Percentiles rank a stretch among this genome's conserved stretches.
Conservation (phyloP, 192 early-diverging fungal species). For the Chytriomyces confervae region DNA sequence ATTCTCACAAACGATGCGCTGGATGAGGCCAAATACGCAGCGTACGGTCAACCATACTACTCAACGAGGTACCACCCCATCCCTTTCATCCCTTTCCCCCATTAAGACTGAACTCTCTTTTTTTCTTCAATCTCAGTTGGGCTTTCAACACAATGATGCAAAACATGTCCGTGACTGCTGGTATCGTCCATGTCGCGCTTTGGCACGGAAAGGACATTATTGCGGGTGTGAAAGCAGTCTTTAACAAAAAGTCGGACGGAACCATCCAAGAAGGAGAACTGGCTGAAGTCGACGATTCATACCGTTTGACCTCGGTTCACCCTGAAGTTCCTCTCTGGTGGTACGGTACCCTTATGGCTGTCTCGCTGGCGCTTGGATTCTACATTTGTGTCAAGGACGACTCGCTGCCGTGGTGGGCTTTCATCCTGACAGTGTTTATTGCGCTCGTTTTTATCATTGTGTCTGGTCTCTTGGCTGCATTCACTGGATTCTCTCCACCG, state of each 20-base stretch:
- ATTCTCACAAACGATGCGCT: slow-evolving; percentile 28
- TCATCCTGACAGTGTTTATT: slow-evolving; percentile 46
- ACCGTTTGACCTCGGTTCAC: slow-evolving; percentile 70
- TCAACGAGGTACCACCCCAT: background rate
- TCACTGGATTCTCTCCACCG: background rate
- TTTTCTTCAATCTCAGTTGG: background rate
- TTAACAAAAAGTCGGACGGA: background rate
- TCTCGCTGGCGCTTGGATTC: slow-evolving; percentile 27
- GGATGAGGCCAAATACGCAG: background rate
- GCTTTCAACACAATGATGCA: background rate
- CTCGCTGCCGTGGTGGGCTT: slow-evolving; percentile 34
- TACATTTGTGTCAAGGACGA: slow-evolving; percentile 6
- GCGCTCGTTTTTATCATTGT: slow-evolving; percentile 62
- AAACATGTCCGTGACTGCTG: slow-evolving; percentile 38
- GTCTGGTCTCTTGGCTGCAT: slow-evolving; percentile 42
- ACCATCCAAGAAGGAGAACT: background rate
- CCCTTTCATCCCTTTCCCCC: too few species aligned
- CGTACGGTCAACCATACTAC: background rate
- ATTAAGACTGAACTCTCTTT: too few species aligned
- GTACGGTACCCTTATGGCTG: slow-evolving; percentile 55
- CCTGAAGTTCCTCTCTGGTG: slow-evolving; percentile 79
- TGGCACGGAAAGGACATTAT: slow-evolving; percentile 29
- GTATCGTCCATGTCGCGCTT: slow-evolving; percentile 29
- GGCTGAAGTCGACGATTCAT: slow-evolving; percentile 47
- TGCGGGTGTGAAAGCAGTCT: slow-evolving; percentile 1